Percentiles rank a stretch among this genome's conserved stretches.
These are phyloP conservation scores for Linum tenue DNA, from an alignment of 345 rosid genomes.

Conservation along the genomic window DNA sequence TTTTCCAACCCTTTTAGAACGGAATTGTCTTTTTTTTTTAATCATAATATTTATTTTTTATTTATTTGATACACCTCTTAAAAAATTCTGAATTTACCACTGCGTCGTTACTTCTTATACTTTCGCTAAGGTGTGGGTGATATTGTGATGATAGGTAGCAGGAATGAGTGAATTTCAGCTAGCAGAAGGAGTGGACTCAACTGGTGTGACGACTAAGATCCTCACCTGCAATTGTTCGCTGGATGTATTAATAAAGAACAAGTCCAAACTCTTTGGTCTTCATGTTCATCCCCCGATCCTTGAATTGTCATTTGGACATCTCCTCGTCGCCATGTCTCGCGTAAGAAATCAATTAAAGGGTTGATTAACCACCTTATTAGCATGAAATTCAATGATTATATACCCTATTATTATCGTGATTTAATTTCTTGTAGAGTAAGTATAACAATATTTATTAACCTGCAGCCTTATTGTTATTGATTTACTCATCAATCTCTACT, in stretches of 20 bases:
- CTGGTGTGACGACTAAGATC: slow-evolving; percentile 62
- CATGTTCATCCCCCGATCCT: slow-evolving; percentile 53
- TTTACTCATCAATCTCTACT: no score
- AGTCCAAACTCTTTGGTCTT: slow-evolving; percentile 67
- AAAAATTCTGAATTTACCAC: no score
- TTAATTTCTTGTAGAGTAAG: no score
- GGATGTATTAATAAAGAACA: slow-evolving; percentile 50
- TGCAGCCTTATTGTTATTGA: neutral
- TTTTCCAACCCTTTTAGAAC: no score
- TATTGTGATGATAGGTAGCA: slow-evolving; percentile 35
- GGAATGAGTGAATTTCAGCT: slow-evolving; percentile 42
- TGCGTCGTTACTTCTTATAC: no score
- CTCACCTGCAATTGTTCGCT: slow-evolving; percentile 62
- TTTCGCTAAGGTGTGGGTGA: no score
- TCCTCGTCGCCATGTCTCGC: slow-evolving; percentile 46
- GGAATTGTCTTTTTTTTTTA: no score
- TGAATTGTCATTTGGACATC: slow-evolving; percentile 46
- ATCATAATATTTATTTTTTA: no score
- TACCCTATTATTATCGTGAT: no score
- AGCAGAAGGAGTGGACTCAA: slow-evolving; percentile 69
- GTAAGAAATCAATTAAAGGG: slow-evolving; percentile 23
- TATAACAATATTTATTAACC: neutral
- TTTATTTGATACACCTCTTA: no score
- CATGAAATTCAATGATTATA: no score
- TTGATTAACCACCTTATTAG: neutral